Evolutionary conservation across 352 stramenopile genomes (phyloP), one percentile per base, ranked within the genome.

Genomic region (Pythium utonaiense): DNA sequence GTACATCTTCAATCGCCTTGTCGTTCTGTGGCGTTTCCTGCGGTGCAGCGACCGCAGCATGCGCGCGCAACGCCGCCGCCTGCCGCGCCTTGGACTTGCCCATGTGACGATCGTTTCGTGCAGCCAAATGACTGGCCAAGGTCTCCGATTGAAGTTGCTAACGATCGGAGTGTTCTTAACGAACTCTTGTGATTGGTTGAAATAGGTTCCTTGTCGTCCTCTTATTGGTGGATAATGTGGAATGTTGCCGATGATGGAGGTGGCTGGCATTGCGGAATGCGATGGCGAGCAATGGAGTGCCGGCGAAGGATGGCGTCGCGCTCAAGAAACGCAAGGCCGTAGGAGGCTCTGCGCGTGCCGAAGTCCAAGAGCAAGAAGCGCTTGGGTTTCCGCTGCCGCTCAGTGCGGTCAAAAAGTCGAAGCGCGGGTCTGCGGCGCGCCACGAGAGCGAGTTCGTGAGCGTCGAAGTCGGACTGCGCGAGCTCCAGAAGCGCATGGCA

Each of bases 401-500:
- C 14, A 58, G 38, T 12, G 30, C 60, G 0, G 22, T 57, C 1
- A 67, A 63, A 49, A 68, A 60, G 51, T 59, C 55, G 41, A 69
- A 64, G 50, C 55, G 62, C 42, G 21, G 42, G 4, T 3, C n/a
- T 14, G 16, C 24, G 14, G n/a, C 27, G 19, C 42, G 49, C 25
- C 22, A 64, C 49, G 62, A 64, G 27, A 89, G 80, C 62, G 82
- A 91, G 72, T 91, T 91, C 56, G 74, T 91, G 38, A 86, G 75
- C 60, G 76, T 88, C 42, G 74, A 86, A 55, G 79, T 86, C 33
- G 80, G 82, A 17, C 83, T 91, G 74, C 79, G 82, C 47, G 82
- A 84, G 60, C 70, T 91, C 25, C 76, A 78, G 54, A 78, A 78
- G 52, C 82, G 82, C 10, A 67, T 89, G 55, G 74, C 60, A 25